Conservation (phyloP, 225 moss, liverwort and hornwort genomes). For the Pleurozium schreberi region DNA sequence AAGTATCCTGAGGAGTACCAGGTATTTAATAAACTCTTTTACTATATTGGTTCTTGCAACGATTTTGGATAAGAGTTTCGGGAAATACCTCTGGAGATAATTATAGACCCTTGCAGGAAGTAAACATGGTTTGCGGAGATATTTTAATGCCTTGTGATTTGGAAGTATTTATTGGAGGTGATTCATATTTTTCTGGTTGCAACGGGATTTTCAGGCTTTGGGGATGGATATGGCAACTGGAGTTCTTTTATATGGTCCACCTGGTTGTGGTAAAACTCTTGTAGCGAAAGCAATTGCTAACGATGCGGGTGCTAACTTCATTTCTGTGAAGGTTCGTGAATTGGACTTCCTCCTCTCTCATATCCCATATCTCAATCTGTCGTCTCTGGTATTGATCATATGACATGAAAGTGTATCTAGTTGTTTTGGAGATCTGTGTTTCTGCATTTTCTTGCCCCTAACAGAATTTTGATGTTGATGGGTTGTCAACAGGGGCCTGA, state of each 20-base stretch:
- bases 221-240: conserved; percentile 93
- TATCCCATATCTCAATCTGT: neutral
- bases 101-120: neutral
- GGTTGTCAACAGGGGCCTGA: conserved; percentile 68
- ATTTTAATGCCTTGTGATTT: neutral
- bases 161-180: neutral
- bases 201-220: conserved; percentile 40
- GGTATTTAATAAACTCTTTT: conserved; percentile 2
- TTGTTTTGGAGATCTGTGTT: neutral
- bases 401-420: neutral
- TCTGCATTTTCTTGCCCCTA: neutral
- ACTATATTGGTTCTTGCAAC: neutral
- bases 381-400: neutral
- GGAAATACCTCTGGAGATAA: neutral
- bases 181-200: neutral
- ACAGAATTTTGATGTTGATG: neutral
- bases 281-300: conserved; percentile 97
- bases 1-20: conserved; percentile 88
- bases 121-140: neutral
- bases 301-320: conserved; percentile 95
- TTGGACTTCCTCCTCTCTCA: neutral
- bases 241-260: conserved; percentile 90
- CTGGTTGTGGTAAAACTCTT: conserved; percentile 97
- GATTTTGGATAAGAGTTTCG: neutral
- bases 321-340: conserved; percentile 71